Evolutionary conservation across 108 stramenopile genomes (phyloP).

Genomic region (Phaeodactylum tricornutum): DNA sequence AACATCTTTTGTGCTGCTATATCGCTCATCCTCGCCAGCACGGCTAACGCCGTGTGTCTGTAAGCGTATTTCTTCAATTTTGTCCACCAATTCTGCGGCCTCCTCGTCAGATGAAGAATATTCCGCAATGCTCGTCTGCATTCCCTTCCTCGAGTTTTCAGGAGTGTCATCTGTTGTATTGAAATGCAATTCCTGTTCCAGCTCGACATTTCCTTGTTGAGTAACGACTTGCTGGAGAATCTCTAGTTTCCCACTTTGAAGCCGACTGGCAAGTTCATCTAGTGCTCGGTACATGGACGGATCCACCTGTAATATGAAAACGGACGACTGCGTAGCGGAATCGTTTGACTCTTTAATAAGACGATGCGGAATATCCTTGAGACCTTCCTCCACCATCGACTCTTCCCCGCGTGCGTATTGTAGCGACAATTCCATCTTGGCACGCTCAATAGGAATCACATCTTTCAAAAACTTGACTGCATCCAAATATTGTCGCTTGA

Average conservation of each 20-base stretch:
- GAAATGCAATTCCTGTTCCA: slow-evolving; percentile 36
- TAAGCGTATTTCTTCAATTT: slow-evolving; percentile 1
- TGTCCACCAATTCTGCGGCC: neutral
- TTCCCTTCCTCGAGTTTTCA: neutral
- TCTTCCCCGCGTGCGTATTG: slow-evolving; percentile 17
- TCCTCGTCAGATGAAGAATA: neutral
- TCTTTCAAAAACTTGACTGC: slow-evolving; percentile 77
- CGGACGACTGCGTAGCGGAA: neutral
- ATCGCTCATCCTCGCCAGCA: neutral
- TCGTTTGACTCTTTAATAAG: neutral
- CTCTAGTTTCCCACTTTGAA: slow-evolving; percentile 44
- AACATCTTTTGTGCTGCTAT: neutral
- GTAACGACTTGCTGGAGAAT: slow-evolving; percentile 64
- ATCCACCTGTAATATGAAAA: slow-evolving; percentile 46
- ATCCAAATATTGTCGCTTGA: slow-evolving; percentile 95
- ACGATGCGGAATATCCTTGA: neutral
- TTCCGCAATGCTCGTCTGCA: slow-evolving; percentile 3
- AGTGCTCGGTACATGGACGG: slow-evolving; percentile 75
- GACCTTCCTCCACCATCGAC: neutral
- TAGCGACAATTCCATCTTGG: slow-evolving; percentile 87
- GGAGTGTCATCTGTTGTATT: slow-evolving; percentile 12
- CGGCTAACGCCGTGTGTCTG: neutral
- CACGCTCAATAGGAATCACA: slow-evolving; percentile 89
- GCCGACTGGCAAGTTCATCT: slow-evolving; percentile 35
- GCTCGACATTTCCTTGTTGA: slow-evolving; percentile 49